Base-by-base conservation (phyloP, 2,329 filamentous ascomycete genomes). In the Neofusicoccum sp. region DNA sequence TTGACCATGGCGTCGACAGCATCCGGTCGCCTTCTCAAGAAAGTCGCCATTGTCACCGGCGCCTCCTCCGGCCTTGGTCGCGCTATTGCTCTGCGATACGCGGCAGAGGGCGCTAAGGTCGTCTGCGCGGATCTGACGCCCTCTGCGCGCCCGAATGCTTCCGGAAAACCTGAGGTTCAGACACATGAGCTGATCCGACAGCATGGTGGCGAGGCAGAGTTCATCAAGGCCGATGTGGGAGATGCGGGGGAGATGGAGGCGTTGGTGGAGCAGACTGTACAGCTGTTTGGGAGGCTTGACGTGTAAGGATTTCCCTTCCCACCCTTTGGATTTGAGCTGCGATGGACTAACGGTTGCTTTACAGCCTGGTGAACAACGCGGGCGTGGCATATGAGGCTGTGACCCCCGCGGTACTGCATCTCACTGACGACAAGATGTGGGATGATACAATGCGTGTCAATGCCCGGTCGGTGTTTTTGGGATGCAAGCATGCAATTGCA, bases 41-140 rank as follows among this genome's bases (percentile, higher is more conserved):
- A 70, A 60, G 64, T 71, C 12, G 69, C 70, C 9, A 65, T 73
- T 20, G 63, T 75, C 12, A 74, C 71, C 62, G 71, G 70, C 60
- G 69, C 70, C 6, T 66, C 72, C 59, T 65, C 66, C 45, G 71
- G 72, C 30, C 69, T 73, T 36, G 72, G 70, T 47, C 65, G 67
- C 65, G 72, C 73, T 33, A 56, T 62, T 26, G 51, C 60, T 24
- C 54, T 62, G 8, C 28, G 45, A 12, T 51, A 43, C 53, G 6
- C 11, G 36, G 14, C n/a, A 7, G 53, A 62, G 30, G 67, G 67
- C 20, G 66, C 67, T n/a, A 53, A 61, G 24, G 61, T 69, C 48
- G 64, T 65, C 24, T 67, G 66, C 58, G 61, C 65, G 2, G 67
- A 68, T 51, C 26, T 67, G 20, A 20, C 20, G 20, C 20, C 20